Base-by-base conservation (phyloP, 768 basidiomycete species). In the Mycena floridula region DNA sequence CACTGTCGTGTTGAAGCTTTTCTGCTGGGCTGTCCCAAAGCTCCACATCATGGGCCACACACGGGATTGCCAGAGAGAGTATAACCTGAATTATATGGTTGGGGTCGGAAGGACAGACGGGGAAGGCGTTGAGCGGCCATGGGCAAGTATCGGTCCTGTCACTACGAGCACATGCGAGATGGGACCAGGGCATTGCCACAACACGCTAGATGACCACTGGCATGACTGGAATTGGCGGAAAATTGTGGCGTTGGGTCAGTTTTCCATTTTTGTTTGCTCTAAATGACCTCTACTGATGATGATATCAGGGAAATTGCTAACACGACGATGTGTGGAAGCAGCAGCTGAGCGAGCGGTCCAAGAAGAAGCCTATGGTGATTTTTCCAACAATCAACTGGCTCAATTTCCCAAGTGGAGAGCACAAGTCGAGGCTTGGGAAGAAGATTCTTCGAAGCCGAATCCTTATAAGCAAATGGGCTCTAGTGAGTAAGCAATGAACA, bases 91-190 rank as follows among this genome's bases (percentile, higher is more conserved):
- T 21, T 39, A 28, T 23, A 24, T 13, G 18, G 0, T 58, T 67
- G 32, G 32, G 7, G 7, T 3, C 7, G 32, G 32, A 18, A 13
- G 32, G 18, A 35, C 15, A 15, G 32, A 35, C 7, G 7, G 32
- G 4, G 32, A 35, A 7, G 32, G 32, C 13, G 18, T 35, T 35
- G 32, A 35, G 25, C 42, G 52, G 0, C 47, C 43, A 0, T 65
- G 64, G 67, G 35, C 59, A 0, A 42, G 36, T 0, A 37, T 56
- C 6, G 63, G 64, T 25, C 37, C 45, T 0, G 46, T 48, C 1
- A 54, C 56, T 3, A 43, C 45, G 1, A 61, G 57, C 35, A 64
- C 58, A 0, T 42, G 51, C 3, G 56, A 62, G n/a, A 68, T 64
- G 63, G 59, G 56, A 0, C 57, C 57, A 0, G 58, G 59, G 0